These are phyloP conservation scores for Trapa incisa DNA, from an alignment of 345 rosid genomes.

Conservation along the genomic window DNA sequence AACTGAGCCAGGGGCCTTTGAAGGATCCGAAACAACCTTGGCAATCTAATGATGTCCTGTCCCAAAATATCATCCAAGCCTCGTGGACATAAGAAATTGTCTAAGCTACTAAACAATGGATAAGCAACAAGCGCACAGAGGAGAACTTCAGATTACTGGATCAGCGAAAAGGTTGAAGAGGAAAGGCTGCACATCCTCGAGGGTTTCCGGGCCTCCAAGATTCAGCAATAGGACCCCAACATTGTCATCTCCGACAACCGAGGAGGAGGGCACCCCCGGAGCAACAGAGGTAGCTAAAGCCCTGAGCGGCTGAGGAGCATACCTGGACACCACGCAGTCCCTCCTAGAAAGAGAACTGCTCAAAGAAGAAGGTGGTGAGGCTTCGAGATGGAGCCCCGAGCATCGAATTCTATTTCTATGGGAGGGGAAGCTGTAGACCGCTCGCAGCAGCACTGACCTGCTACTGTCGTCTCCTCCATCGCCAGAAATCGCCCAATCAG, in stretches of 20 bases:
- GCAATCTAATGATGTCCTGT: constrained; percentile 89
- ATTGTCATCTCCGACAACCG: constrained; percentile 43
- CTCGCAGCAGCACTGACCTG: constrained; percentile 5
- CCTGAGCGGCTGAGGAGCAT: constrained; percentile 26
- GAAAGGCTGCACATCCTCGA: constrained; percentile 96
- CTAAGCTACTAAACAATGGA: background rate
- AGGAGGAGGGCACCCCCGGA: constrained; percentile 18
- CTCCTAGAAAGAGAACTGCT: constrained; percentile 15
- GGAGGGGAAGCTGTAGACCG: constrained; percentile 37
- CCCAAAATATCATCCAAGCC: background rate
- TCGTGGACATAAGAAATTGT: constrained; percentile 5
- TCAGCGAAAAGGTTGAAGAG: constrained; percentile 96
- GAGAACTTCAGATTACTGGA: constrained; percentile 36
- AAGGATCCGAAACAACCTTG: constrained; percentile 73
- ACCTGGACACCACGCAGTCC: constrained; percentile 14
- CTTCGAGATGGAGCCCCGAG: constrained; percentile 25
- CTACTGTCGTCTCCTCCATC: constrained; percentile 1
- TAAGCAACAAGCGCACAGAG: background rate
- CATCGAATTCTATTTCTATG: constrained; percentile 22
- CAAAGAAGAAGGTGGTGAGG: constrained; percentile 8
- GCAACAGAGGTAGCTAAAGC: constrained; percentile 52
- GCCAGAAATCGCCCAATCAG: constrained; percentile 1
- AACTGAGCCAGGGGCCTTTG: constrained; percentile 95
- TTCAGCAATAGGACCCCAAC: constrained; percentile 79
- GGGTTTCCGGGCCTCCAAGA: constrained; percentile 98